Conservation (phyloP, 1,284 basidiomycete genomes). For the Vanrija sp. region DNA sequence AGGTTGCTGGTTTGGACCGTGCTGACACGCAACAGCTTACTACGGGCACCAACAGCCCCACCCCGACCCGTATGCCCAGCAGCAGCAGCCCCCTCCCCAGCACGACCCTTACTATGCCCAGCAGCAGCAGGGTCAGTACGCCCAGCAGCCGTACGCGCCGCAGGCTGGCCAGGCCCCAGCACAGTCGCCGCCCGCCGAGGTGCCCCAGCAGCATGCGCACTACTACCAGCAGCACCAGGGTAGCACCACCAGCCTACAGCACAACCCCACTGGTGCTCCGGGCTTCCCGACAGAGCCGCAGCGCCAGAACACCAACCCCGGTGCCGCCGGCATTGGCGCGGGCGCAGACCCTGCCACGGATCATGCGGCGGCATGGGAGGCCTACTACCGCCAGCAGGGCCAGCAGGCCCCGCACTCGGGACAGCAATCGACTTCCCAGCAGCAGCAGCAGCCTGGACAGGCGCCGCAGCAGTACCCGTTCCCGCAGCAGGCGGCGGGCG, state of each 20-base stretch:
- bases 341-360: constrained; percentile 31
- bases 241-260: constrained; percentile 6
- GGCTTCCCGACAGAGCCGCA: constrained; percentile 19
- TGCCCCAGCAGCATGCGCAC: constrained; percentile 7
- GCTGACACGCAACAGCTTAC: constrained; percentile 18
- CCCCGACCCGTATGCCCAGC: constrained; percentile 10
- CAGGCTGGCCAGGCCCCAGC: constrained; percentile 9
- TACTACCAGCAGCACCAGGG: constrained; percentile 16
- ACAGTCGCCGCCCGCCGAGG: constrained; percentile 2
- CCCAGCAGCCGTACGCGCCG: constrained; percentile 3
- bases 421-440: constrained; percentile 8
- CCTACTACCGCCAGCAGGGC: constrained; percentile 41
- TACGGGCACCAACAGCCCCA: constrained; percentile 11
- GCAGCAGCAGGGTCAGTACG: constrained; percentile 1
- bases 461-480: constrained; percentile 14
- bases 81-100: constrained; percentile 15
- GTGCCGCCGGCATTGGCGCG: constrained; percentile 34
- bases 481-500: constrained; percentile 6
- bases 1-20: not conserved
- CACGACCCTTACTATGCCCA: constrained; percentile 3
- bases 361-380: constrained; percentile 46
- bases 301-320: constrained; percentile 31
- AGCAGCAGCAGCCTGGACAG: constrained; percentile 16
- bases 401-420: constrained; percentile 10
- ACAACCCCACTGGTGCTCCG: constrained; percentile 19